A percentile compares a stretch with the other conserved stretches of the same genome.
These are phyloP conservation scores for Didymella segeticola DNA, from an alignment of 2,329 filamentous ascomycete species.

Conservation along the genomic window DNA sequence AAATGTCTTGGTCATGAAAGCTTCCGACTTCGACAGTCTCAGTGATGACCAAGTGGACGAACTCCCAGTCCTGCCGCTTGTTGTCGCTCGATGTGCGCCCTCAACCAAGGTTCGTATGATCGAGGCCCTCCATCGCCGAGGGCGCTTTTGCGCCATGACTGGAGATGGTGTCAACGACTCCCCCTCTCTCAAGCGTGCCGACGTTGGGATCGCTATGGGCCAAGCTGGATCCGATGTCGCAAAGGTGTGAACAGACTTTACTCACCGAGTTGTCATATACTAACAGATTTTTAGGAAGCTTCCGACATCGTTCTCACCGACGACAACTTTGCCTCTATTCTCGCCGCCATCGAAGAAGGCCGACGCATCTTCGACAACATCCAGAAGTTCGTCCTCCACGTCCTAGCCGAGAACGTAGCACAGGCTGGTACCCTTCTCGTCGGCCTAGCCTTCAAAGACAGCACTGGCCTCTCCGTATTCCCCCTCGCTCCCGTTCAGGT, in stretches of 20 bases:
- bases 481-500: slow-evolving; percentile 86
- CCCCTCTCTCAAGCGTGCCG: slow-evolving; percentile 78
- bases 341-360: slow-evolving; percentile 82
- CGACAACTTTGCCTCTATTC: slow-evolving; percentile 87
- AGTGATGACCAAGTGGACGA: slow-evolving; percentile 76
- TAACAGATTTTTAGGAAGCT: slow-evolving; percentile 10
- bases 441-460: slow-evolving; percentile 81
- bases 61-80: slow-evolving; percentile 76
- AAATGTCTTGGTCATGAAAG: slow-evolving; percentile 45
- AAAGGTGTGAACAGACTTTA: slow-evolving; percentile 53
- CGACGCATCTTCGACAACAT: slow-evolving; percentile 88
- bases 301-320: slow-evolving; percentile 81
- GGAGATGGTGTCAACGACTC: slow-evolving; percentile 89
- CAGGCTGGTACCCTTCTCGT: slow-evolving; percentile 83
- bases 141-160: slow-evolving; percentile 83
- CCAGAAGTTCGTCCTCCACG: slow-evolving; percentile 80
- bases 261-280: not conserved
- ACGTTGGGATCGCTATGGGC: slow-evolving; percentile 93
- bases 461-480: slow-evolving; percentile 76
- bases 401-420: slow-evolving; percentile 82
- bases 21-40: slow-evolving; percentile 76
- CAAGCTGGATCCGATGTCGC: slow-evolving; percentile 78
- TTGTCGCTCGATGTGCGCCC: slow-evolving; percentile 83
- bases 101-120: slow-evolving; percentile 92
- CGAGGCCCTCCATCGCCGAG: slow-evolving; percentile 79